These are phyloP conservation scores for Thraustochytrium sp. DNA, from an alignment of 352 stramenopile species.

Conservation along the genomic window DNA sequence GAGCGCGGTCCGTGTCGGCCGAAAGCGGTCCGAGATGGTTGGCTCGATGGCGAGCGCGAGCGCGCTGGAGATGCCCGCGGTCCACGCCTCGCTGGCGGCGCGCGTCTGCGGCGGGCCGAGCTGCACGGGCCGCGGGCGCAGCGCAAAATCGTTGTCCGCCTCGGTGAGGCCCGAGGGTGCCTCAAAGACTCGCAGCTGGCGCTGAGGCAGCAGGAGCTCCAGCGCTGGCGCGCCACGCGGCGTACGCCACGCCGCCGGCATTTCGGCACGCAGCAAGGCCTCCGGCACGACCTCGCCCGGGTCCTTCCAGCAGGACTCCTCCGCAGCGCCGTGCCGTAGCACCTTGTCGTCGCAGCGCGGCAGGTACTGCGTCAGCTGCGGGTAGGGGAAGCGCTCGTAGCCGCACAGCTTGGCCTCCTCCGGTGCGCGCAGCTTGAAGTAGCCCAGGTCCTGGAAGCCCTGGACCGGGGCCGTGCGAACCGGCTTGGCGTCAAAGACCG, in stretches of 20 bases:
- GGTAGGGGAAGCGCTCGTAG: background rate
- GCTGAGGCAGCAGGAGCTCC: background rate
- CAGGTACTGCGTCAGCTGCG: background rate
- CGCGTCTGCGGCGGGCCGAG: background rate
- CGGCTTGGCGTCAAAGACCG: conserved; percentile 52
- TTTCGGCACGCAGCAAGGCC: background rate
- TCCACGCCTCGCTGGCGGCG: background rate
- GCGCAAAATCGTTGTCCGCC: background rate
- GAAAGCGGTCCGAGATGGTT: conserved; percentile 2
- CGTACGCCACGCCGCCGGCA: background rate
- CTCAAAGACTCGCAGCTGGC: background rate
- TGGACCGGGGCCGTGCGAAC: conserved; percentile 56
- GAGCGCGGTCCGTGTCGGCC: background rate
- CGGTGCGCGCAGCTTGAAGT: conserved; percentile 61
- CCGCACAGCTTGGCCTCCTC: conserved; percentile 60
- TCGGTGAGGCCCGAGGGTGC: background rate
- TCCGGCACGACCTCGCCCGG: background rate
- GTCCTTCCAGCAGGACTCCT: background rate
- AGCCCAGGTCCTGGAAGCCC: conserved; percentile 59
- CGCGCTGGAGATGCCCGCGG: background rate
- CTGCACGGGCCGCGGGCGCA: background rate
- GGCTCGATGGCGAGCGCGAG: background rate
- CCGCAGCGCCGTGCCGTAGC: background rate
- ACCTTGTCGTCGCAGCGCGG: conserved; percentile 10
- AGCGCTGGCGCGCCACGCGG: background rate